A percentile compares a stretch with the other conserved stretches of the same genome.
Conservation (phyloP, 352 stramenopile species). For the Phytophthora idaei region DNA sequence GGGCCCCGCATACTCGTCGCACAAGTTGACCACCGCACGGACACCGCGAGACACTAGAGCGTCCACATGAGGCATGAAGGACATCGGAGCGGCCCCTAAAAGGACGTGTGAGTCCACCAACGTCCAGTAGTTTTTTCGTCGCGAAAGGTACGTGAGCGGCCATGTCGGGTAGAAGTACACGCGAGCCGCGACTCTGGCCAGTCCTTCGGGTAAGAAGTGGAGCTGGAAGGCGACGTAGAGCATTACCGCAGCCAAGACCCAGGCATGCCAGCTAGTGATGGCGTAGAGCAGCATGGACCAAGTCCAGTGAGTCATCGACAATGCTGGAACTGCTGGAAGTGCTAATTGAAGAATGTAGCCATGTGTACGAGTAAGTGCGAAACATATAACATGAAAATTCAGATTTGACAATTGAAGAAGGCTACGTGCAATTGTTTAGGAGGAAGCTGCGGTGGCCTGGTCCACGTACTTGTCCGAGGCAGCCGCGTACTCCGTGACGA, state of each 20-base stretch:
- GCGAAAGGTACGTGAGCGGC: conserved; percentile 90
- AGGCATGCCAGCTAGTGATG: conserved; percentile 35
- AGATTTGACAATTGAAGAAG: conserved; percentile 6
- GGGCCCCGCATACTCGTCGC: conserved; percentile 94
- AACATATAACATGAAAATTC: conserved; percentile 1
- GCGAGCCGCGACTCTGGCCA: conserved; percentile 81
- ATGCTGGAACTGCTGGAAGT: not conserved
- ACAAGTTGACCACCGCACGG: conserved; percentile 95
- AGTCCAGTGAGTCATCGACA: conserved; percentile 22
- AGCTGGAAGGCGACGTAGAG: conserved; percentile 91
- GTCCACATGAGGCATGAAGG: conserved; percentile 87
- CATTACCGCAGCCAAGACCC: conserved; percentile 15
- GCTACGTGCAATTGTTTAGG: conserved; percentile 19
- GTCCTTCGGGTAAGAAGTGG: conserved; percentile 77
- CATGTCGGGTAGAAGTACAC: conserved; percentile 93
- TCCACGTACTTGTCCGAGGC: conserved; percentile 64
- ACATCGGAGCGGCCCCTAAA: conserved; percentile 91
- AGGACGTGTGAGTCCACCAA: conserved; percentile 93
- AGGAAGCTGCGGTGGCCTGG: conserved; percentile 32
- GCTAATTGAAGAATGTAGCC: conserved; percentile 7
- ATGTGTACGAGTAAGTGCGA: not conserved
- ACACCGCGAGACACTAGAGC: conserved; percentile 81
- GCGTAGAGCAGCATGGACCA: conserved; percentile 19
- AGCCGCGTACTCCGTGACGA: conserved; percentile 70
- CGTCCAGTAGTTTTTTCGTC: conserved; percentile 91